phyloP scores from a whole-genome alignment of 129 eudicot species.

The Erigeron canadensis region DNA sequence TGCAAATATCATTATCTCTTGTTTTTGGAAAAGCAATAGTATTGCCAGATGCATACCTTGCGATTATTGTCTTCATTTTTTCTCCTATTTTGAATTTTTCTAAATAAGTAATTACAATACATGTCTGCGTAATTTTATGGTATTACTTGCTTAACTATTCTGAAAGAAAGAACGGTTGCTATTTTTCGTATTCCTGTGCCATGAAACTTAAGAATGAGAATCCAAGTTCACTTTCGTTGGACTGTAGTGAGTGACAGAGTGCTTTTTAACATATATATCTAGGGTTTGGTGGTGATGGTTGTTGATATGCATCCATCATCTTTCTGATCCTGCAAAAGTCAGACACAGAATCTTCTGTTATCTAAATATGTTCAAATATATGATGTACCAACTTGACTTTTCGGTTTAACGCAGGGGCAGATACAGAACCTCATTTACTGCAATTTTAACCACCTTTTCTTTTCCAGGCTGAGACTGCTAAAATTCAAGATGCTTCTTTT shows the following conservation, averaged over 20 bases:
- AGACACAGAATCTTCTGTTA: conserved; percentile 4
- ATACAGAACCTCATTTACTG: conserved; percentile 8
- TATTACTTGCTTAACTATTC: conserved; percentile 7
- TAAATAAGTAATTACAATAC: neutral
- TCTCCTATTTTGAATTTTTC: neutral
- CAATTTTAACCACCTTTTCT: conserved; percentile 24
- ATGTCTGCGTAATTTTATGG: conserved; percentile 1
- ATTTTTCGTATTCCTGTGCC: neutral
- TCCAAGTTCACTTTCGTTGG: conserved; percentile 10
- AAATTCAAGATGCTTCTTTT: conserved; percentile 69
- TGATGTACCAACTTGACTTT: conserved; percentile 1
- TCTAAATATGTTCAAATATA: neutral
- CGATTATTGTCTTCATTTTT: too few relatives aligned
- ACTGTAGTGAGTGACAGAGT: neutral
- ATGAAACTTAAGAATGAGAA: conserved; percentile 12
- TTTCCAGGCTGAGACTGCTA: conserved; percentile 65
- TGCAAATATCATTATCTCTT: neutral
- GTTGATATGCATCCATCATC: neutral
- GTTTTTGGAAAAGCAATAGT: neutral
- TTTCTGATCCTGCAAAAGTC: conserved; percentile 4
- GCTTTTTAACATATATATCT: conserved; percentile 6
- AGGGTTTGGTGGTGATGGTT: conserved; percentile 17
- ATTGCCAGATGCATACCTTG: neutral
- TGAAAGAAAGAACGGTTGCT: conserved; percentile 6
- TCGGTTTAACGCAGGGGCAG: neutral